Evolutionary conservation across 352 stramenopile genomes (phyloP), one percentile per base, ranked within the genome.

Genomic region (Phytophthora sp.): DNA sequence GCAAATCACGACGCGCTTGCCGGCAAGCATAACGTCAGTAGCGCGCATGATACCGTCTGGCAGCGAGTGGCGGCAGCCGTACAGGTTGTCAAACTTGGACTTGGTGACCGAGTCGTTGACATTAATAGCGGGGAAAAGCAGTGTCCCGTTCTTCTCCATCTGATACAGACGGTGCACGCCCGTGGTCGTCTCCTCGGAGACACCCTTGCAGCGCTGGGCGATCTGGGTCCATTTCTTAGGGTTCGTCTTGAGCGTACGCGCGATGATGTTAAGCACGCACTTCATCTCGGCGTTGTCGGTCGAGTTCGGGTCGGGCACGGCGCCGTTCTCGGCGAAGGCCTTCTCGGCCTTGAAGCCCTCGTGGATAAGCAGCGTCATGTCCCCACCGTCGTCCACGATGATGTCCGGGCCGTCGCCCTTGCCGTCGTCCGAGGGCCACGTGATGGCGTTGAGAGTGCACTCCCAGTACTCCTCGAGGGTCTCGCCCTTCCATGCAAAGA

Each of bases 51-150:
- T 98, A 72, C 96, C 97, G 86, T 99, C 97, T 7, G 97, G 96
- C 9, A 99, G 91, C 36, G 97, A 99, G 88, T 99, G 97, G 75
- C 98, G 98, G 93, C 97, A 99, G 77, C 97, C 97, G 77, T 99
- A 99, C 29, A 99, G 82, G 89, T 99, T 99, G 86, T 99, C 97
- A 71, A 99, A 99, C 82, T 99, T 99, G 66, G 96, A 99, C 88
- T 99, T 99, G 81, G 97, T 99, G 29, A 99, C 97, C 60, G 91
- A 99, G 85, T 99, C 97, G 84, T 99, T 99, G 50, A 99, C 97
- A 79, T 99, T 99, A 80, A 99, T 99, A 63, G 95, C 95, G 11
- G 97, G 96, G 90, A 99, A 99, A 20, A 99, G 81, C 29, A 99
- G 88, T 60, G 80, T 85, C 74, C 91, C 90, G 50, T 87, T 90